Evolutionary conservation across 352 stramenopile genomes (phyloP).

Genomic region (Phytophthora boehmeriae): DNA sequence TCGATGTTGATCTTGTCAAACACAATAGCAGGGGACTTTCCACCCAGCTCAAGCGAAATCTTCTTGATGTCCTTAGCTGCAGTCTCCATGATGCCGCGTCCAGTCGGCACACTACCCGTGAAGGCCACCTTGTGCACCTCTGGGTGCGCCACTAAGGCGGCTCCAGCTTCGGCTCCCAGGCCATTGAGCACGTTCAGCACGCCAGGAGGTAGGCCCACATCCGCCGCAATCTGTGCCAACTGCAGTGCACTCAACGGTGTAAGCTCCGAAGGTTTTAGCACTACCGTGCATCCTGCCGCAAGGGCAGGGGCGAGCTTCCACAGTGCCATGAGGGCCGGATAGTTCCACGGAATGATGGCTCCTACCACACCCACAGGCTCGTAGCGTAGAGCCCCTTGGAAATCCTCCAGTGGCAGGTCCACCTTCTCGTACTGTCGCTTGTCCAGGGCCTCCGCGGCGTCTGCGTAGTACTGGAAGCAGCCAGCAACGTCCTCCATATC

Average conservation of each 20-base stretch:
- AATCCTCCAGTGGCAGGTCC: constrained; percentile 49
- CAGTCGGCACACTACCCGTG: constrained; percentile 26
- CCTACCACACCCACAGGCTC: constrained; percentile 73
- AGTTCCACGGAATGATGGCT: constrained; percentile 64
- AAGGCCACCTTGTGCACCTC: constrained; percentile 40
- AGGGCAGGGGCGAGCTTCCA: constrained; percentile 89
- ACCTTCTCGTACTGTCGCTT: constrained; percentile 55
- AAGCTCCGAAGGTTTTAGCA: constrained; percentile 72
- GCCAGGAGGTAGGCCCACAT: constrained; percentile 64
- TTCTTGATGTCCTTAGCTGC: constrained; percentile 35
- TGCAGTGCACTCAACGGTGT: constrained; percentile 91
- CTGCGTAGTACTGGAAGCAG: constrained; percentile 45
- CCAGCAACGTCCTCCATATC: constrained; percentile 72
- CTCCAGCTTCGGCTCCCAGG: constrained; percentile 60
- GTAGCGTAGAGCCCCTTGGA: constrained; percentile 51
- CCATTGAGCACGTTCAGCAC: constrained; percentile 78
- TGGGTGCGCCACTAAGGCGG: constrained; percentile 61
- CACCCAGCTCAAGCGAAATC: constrained; percentile 51
- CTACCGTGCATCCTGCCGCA: constrained; percentile 91
- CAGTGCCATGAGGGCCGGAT: constrained; percentile 59
- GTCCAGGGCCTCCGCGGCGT: constrained; percentile 37
- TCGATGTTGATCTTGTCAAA: constrained; percentile 76
- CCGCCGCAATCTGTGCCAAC: constrained; percentile 61
- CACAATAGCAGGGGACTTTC: constrained; percentile 91
- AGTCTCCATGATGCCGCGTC: constrained; percentile 24